Percentiles rank a stretch among this genome's conserved stretches.
phyloP scores from a whole-genome alignment of 805 yeast genomes.

The Candida quercuum region DNA sequence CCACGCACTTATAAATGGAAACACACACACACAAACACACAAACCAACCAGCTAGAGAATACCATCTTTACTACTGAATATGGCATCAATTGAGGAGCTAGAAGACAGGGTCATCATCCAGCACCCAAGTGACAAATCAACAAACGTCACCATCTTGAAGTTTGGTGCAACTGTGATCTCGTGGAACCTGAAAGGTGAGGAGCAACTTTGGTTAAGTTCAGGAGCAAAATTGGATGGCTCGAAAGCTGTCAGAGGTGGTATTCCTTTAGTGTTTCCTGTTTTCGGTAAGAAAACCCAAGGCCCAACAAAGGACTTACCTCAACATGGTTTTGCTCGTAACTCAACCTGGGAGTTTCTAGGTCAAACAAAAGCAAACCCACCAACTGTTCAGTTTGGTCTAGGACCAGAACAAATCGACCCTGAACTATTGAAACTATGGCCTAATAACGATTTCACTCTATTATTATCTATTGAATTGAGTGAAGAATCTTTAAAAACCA shows the following conservation, averaged over 20 bases:
- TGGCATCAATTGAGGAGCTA: slow-evolving; percentile 51
- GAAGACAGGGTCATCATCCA: slow-evolving; percentile 58
- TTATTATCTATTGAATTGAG: slow-evolving; percentile 62
- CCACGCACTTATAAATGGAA: too few species aligned
- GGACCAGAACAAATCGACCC: slow-evolving; percentile 76
- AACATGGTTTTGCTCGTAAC: slow-evolving; percentile 94
- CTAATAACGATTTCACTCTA: slow-evolving; percentile 65
- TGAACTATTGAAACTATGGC: slow-evolving; percentile 59
- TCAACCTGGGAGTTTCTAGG: slow-evolving; percentile 94
- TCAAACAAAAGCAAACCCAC: slow-evolving; percentile 61
- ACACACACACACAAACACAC: too few species aligned
- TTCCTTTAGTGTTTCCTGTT: slow-evolving; percentile 93
- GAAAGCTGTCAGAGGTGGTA: slow-evolving; percentile 95
- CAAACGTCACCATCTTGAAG: slow-evolving; percentile 65
- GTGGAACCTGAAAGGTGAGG: slow-evolving; percentile 69
- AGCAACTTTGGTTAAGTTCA: slow-evolving; percentile 76
- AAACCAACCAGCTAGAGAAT: too few species aligned
- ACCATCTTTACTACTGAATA: slow-evolving; percentile 41
- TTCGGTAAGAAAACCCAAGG: slow-evolving; percentile 69
- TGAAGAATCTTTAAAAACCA: slow-evolving; percentile 54
- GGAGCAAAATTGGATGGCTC: slow-evolving; percentile 88
- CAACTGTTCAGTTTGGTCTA: slow-evolving; percentile 85
- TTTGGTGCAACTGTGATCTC: slow-evolving; percentile 88
- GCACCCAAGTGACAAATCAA: slow-evolving; percentile 43
- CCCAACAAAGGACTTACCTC: slow-evolving; percentile 66